Base-by-base conservation (phyloP, 1,139 yeast genomes). In the Suhomyces choctaworum region DNA sequence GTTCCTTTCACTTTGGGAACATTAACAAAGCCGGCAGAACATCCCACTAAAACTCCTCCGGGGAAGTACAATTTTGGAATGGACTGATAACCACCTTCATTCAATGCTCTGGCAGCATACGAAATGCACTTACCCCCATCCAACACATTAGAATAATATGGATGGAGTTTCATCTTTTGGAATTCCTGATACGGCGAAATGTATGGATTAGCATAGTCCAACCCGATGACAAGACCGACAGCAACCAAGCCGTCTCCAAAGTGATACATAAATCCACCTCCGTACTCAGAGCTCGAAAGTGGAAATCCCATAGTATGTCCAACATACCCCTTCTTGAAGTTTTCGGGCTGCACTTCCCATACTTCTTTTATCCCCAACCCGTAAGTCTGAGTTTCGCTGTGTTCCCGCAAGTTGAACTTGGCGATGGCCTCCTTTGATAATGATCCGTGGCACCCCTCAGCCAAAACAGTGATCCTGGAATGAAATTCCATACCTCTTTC, bases 1-100 rank as follows among this genome's bases (percentile, higher is more conserved):
- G 97, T 83, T n/a, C 98, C 98, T 64, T 92, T 92, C 53, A 92
- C 85, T 59, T 92, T 92, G 29, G 98, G 97, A 29, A 92, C 97
- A 58, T 92, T 92, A 74, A 92, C 77, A 59, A 92, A 90, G 1
- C 98, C 98, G 7, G 98, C 98, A 35, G 94, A 69, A 44, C 96
- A 94, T 21, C 98, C 98, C 26, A 92, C 92, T 17, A 92, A 66
- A 5, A 89, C 81, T 36, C 98, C 98, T 36, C 98, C 98, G 5
- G 97, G 97, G 75, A 92, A 92, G 45, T 81, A 69, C 42, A 92
- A 72, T 55, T 82, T 77, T 10, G 98, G 98, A 34, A 92, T 83
- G 22, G 95, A 81, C 65, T 92, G 98, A 48, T 73, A 73, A 0
- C 98, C 98, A 45, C 98, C 98, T 65, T 92, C 98, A 56, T 90